Base-by-base conservation (phyloP, 106 monocot species). In the Allium cepa region DNA sequence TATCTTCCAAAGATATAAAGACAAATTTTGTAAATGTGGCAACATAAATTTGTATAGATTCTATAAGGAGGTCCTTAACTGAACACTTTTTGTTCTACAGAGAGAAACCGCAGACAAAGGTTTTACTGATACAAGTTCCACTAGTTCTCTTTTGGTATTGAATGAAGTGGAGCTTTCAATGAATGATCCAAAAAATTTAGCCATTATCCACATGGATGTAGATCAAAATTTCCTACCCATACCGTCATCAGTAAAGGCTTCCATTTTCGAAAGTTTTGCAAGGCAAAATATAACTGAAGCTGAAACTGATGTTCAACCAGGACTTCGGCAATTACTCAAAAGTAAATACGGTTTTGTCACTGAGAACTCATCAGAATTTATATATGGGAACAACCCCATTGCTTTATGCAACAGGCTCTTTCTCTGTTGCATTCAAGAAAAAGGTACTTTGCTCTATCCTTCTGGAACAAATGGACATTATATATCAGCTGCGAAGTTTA, bases 221-320 rank as follows among this genome's bases (percentile, higher is more conserved):
- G 85, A 91, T 78, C 88, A 83, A 67, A 95, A 85, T 71, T 88
- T 91, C 70, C 72, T 95, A 17, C 85, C 91, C 18, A 64, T 95
- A 64, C 95, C 91, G 57, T 85, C 83, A 60, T 62, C 56, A 10
- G 91, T 91, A 5, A 91, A 88, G 56, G 83, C 95, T 52, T 90
- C 85, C 53, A 83, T 95, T 53, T 91, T 95, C 72, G 95, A 95
- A 75, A 88, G 91, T 70, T 95, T 91, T 80, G 95, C 79, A 12
- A 88, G 91, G 55, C 95, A 95, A 70, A 95, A 91, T 68, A 80
- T 95, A 72, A 63, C 55, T 16, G 95, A 95, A 45, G 75, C 85
- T 63, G 95, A 95, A 80, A 88, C 85, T 56, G 95, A 95, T 83
- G 81, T 95, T 9, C 70, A 58, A 11, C 59, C 57, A 49, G 85